phyloP scores from a whole-genome alignment of 495 filamentous ascomycete genomes.

The Viridothelium virens region DNA sequence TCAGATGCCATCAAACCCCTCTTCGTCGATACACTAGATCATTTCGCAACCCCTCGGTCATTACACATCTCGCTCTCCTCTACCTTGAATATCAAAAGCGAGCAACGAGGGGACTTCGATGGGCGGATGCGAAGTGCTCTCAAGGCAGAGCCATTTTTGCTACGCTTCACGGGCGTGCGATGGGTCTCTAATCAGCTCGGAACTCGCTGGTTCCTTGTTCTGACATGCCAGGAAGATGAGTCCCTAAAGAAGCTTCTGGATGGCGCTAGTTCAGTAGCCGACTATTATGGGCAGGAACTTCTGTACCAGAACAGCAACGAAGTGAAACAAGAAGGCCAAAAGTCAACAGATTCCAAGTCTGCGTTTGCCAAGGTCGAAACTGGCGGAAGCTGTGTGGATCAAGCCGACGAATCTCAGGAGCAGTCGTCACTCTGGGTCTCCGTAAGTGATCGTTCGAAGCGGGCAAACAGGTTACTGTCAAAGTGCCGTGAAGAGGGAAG shows the following conservation, averaged over 20 bases:
- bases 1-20: constrained; percentile 21
- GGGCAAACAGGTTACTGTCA: neutral
- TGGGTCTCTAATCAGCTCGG: constrained; percentile 69
- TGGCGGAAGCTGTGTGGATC: neutral
- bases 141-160: constrained; percentile 41
- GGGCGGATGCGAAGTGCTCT: constrained; percentile 37
- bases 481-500: neutral
- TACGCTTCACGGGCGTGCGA: constrained; percentile 42
- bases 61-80: constrained; percentile 86
- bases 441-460: neutral
- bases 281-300: constrained; percentile 57
- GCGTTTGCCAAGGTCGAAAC: neutral
- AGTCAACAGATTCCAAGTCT: neutral
- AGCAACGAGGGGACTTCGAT: constrained; percentile 57
- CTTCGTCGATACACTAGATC: constrained; percentile 60
- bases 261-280: constrained; percentile 55
- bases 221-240: constrained; percentile 48
- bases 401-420: neutral
- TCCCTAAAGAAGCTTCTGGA: constrained; percentile 53
- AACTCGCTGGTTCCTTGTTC: constrained; percentile 79
- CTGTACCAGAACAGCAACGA: constrained; percentile 46
- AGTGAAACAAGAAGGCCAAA: neutral
- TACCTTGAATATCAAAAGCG: constrained; percentile 57
- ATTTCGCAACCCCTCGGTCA: constrained; percentile 69
- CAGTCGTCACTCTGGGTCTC: neutral